Evolutionary conservation across 257 asterid species (phyloP).

Genomic region (Salvia splendens): DNA sequence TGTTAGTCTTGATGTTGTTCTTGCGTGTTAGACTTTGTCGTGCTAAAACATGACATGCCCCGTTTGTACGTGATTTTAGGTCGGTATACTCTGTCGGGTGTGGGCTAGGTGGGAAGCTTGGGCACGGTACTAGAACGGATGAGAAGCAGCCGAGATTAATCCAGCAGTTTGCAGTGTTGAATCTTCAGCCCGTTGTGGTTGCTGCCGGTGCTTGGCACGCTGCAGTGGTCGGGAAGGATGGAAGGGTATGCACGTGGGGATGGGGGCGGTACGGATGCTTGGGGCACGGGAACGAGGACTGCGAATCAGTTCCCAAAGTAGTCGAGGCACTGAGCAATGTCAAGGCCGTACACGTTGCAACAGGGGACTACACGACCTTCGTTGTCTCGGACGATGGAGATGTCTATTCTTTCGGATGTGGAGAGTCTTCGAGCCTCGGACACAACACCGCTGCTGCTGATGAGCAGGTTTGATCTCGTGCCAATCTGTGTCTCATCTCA

Average conservation of each 20-base stretch:
- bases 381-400: slow-evolving; percentile 84
- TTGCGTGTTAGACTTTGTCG: neutral
- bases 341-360: slow-evolving; percentile 87
- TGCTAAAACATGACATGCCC: neutral
- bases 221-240: slow-evolving; percentile 95
- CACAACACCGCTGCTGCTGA: slow-evolving; percentile 60
- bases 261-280: slow-evolving; percentile 99
- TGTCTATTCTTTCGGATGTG: slow-evolving; percentile 97
- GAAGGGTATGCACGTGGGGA: slow-evolving; percentile 99
- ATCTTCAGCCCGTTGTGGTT: slow-evolving; percentile 85
- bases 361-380: slow-evolving; percentile 95
- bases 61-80: slow-evolving; percentile 46
- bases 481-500: neutral
- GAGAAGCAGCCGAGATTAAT: slow-evolving; percentile 90
- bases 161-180: slow-evolving; percentile 67
- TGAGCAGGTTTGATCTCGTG: slow-evolving; percentile 68
- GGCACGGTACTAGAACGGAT: slow-evolving; percentile 81
- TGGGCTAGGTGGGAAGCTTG: slow-evolving; percentile 99
- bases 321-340: slow-evolving; percentile 75
- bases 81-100: slow-evolving; percentile 99
- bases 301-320: slow-evolving; percentile 87
- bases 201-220: slow-evolving; percentile 99
- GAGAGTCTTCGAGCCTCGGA: slow-evolving; percentile 94
- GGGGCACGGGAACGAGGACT: slow-evolving; percentile 97
- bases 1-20: neutral